Conservation (phyloP, 2,329 filamentous ascomycete species). For the Dryadomyces quercus-mongolicae region DNA sequence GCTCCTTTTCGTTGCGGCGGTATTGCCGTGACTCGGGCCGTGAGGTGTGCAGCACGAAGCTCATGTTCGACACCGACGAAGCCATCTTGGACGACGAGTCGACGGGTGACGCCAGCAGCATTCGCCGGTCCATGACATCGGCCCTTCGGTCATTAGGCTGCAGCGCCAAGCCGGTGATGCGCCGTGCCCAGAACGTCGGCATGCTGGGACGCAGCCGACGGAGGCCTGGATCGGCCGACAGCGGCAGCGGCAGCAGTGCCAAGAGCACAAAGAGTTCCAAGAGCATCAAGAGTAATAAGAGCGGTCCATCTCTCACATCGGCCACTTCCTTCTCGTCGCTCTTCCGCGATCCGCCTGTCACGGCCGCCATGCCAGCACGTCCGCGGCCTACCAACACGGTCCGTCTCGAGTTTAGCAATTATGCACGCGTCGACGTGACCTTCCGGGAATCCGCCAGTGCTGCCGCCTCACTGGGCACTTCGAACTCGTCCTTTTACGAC, state of each 20-base stretch:
- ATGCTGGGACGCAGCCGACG: not conserved
- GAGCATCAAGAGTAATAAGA: not conserved
- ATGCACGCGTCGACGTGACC: constrained; percentile 77
- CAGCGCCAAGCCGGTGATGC: constrained; percentile 18
- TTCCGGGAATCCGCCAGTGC: constrained; percentile 47
- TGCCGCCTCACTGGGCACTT: not conserved
- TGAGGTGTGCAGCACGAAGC: constrained; percentile 77
- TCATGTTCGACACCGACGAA: constrained; percentile 45
- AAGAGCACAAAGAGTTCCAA: not conserved
- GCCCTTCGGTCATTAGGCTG: constrained; percentile 31
- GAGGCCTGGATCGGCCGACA: constrained; percentile 12
- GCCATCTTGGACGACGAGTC: constrained; percentile 4
- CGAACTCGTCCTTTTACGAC: constrained; percentile 45
- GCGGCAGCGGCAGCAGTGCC: constrained; percentile 12
- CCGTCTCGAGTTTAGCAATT: constrained; percentile 93
- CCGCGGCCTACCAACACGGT: constrained; percentile 56
- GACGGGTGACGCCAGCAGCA: constrained; percentile 5
- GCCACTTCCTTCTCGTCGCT: constrained; percentile 1
- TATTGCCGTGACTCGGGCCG: constrained; percentile 90
- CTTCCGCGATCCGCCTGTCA: not conserved
- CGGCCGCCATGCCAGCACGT: constrained; percentile 4
- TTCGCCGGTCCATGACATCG: constrained; percentile 34
- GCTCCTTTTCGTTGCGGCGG: constrained; percentile 81
- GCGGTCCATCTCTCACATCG: not conserved
- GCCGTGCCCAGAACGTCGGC: constrained; percentile 13